These are phyloP conservation scores for Globisporangium sylvaticum DNA, from an alignment of 352 stramenopile species.

Conservation along the genomic window DNA sequence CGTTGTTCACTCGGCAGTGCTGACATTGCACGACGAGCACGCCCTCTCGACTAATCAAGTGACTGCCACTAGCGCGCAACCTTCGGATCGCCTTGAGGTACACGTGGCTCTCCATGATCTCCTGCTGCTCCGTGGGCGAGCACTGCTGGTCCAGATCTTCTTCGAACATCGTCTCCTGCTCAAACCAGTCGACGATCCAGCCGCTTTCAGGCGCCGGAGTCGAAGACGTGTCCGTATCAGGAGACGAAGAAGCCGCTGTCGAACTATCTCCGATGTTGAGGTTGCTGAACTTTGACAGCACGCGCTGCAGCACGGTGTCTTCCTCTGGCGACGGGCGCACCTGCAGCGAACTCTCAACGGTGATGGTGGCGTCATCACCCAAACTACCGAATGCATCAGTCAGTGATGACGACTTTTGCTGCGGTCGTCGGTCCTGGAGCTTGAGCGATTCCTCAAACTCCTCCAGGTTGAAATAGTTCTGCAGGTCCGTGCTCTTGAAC, in stretches of 20 bases:
- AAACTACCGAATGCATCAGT: background rate
- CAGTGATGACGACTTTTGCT: background rate
- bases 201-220: background rate
- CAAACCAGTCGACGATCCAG: constrained; percentile 83
- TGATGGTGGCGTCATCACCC: constrained; percentile 10
- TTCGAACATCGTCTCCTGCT: constrained; percentile 90
- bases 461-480: constrained; percentile 83
- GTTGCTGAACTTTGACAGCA: constrained; percentile 39
- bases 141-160: constrained; percentile 82
- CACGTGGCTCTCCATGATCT: constrained; percentile 64
- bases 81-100: constrained; percentile 67
- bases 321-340: constrained; percentile 25
- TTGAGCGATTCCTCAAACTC: constrained; percentile 75
- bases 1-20: constrained; percentile 51
- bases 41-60: constrained; percentile 42
- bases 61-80: constrained; percentile 30
- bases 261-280: constrained; percentile 12
- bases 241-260: background rate
- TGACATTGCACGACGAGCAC: constrained; percentile 51
- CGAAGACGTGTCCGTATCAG: constrained; percentile 6
- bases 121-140: constrained; percentile 58
- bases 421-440: constrained; percentile 20
- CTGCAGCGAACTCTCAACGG: background rate
- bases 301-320: constrained; percentile 46
- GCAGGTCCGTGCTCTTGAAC: constrained; percentile 74